A percentile compares a stretch with the other conserved stretches of the same genome.
Evolutionary conservation across 257 asterid species (phyloP).

Genomic region (Solanum sitiens): DNA sequence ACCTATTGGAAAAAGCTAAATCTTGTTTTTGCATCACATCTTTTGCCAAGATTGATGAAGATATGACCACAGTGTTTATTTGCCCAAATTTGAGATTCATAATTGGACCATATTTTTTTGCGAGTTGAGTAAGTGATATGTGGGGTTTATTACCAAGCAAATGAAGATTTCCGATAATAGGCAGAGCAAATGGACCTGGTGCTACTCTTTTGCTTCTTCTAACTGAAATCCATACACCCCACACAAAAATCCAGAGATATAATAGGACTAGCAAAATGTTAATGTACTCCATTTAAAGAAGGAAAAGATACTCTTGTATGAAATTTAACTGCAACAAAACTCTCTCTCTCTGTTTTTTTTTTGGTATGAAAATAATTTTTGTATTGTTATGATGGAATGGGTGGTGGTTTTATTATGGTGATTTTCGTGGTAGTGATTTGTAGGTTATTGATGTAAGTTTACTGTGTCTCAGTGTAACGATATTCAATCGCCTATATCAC

Average conservation of each 20-base stretch:
- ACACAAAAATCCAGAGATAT: too few relatives aligned
- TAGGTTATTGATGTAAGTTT: too few relatives aligned
- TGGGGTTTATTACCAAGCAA: constrained; percentile 67
- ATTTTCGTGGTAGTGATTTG: too few relatives aligned
- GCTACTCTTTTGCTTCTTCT: neutral
- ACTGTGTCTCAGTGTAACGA: too few relatives aligned
- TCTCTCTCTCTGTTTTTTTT: too few relatives aligned
- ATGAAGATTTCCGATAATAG: constrained; percentile 65
- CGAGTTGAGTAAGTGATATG: constrained; percentile 41
- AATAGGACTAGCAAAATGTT: constrained; percentile 22
- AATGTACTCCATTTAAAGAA: constrained; percentile 7
- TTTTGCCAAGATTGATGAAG: constrained; percentile 53
- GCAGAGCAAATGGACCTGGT: constrained; percentile 47
- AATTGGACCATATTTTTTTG: constrained; percentile 55
- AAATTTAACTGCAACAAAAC: too few relatives aligned
- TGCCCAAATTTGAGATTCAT: constrained; percentile 61
- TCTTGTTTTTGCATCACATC: constrained; percentile 66
- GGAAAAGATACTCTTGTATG: too few relatives aligned
- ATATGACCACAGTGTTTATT: constrained; percentile 37
- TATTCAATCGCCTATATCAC: too few relatives aligned
- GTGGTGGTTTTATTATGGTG: too few relatives aligned
- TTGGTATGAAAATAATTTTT: too few relatives aligned
- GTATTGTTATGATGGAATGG: too few relatives aligned
- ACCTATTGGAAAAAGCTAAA: constrained; percentile 43
- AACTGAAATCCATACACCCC: too few relatives aligned